Conservation (phyloP, 2,329 filamentous ascomycete species). For the Didymella pinodella region DNA sequence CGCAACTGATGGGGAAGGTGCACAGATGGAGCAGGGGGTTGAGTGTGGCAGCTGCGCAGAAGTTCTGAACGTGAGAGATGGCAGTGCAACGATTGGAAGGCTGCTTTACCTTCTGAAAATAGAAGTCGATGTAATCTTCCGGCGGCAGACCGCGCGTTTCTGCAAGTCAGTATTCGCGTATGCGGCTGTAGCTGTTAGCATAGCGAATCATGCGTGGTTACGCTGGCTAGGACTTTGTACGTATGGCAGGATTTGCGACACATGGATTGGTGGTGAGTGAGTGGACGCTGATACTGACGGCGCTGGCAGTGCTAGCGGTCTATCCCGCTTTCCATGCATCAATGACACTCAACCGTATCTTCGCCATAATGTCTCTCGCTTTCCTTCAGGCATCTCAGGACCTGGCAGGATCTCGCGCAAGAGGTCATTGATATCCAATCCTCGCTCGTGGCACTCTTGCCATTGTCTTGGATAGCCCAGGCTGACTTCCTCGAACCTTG, state of each 20-base stretch:
- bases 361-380: slow-evolving; percentile 40
- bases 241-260: background rate
- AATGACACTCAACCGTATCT: slow-evolving; percentile 31
- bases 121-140: background rate
- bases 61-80: slow-evolving; percentile 12
- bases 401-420: slow-evolving; percentile 58
- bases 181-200: background rate
- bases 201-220: background rate
- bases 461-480: slow-evolving; percentile 59
- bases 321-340: too few species aligned
- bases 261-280: background rate
- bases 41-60: background rate
- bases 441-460: slow-evolving; percentile 54
- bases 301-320: background rate
- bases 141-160: slow-evolving; percentile 7
- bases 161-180: slow-evolving; percentile 6
- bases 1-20: slow-evolving; percentile 32
- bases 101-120: background rate
- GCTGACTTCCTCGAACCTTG: slow-evolving; percentile 58
- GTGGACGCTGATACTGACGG: background rate
- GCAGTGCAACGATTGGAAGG: slow-evolving; percentile 8
- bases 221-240: background rate
- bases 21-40: slow-evolving; percentile 9
- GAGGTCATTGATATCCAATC: slow-evolving; percentile 56
- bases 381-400: slow-evolving; percentile 41